These are phyloP conservation scores for Eucalyptus sideroxylon DNA, from an alignment of 345 rosid genomes.

Conservation along the genomic window DNA sequence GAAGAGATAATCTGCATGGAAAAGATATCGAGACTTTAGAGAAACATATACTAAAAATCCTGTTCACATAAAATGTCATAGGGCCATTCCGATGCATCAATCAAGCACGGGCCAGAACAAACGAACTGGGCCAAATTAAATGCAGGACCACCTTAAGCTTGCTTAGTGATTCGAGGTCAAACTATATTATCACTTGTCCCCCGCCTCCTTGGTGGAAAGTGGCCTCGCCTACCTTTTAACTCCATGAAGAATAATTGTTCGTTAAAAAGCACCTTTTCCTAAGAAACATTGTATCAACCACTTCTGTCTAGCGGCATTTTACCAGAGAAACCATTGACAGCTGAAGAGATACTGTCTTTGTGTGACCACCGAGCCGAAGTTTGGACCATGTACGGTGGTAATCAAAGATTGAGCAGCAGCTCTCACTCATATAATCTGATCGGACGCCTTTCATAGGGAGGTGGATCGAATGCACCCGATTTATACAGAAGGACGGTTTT, in stretches of 20 bases:
- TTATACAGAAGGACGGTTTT: not conserved
- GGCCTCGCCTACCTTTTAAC: not conserved
- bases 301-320: not conserved
- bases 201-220: not conserved
- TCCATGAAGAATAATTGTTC: not conserved
- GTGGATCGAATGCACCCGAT: not conserved
- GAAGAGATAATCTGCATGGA: not conserved
- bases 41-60: not conserved
- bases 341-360: not conserved
- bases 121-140: not conserved
- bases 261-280: not conserved
- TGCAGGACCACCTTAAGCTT: not conserved
- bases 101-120: not conserved
- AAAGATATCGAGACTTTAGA: not conserved
- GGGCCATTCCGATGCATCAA: not conserved
- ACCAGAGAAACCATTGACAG: not conserved
- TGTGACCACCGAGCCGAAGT: not conserved
- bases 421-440: not conserved
- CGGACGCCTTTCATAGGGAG: not conserved
- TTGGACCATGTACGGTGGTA: not conserved
- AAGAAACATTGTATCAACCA: not conserved
- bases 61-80: not conserved
- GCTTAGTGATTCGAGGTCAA: not conserved
- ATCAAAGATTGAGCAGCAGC: not conserved
- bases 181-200: not conserved